Conservation (phyloP, 306 rosid genomes). For the Oemleria cerasiformis region DNA sequence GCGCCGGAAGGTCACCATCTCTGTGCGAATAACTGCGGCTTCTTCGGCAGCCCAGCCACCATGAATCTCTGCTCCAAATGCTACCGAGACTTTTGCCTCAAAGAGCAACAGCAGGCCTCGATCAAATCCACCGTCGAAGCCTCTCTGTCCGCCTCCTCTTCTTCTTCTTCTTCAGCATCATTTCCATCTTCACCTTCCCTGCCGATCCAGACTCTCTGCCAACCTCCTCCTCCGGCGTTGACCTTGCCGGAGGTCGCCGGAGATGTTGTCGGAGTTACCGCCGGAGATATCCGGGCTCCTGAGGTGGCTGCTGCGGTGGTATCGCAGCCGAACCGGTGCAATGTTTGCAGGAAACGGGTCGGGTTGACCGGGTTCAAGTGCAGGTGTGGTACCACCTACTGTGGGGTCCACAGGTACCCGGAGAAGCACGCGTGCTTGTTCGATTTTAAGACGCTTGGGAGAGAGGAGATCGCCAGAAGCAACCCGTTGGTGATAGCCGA, state of each 20-base stretch:
- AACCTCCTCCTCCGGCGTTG: conserved; percentile 28
- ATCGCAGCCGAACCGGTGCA: conserved; percentile 57
- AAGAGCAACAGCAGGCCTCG: conserved; percentile 68
- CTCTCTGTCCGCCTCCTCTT: conserved; percentile 46
- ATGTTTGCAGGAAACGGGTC: conserved; percentile 67
- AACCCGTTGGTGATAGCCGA: conserved; percentile 74
- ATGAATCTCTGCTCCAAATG: conserved; percentile 94
- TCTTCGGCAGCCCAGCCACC: conserved; percentile 85
- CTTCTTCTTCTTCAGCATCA: background rate
- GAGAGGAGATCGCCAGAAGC: conserved; percentile 80
- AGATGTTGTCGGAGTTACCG: conserved; percentile 6
- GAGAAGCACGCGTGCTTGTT: conserved; percentile 82
- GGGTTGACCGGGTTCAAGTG: conserved; percentile 85
- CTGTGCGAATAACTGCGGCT: conserved; percentile 91
- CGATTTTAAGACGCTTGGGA: conserved; percentile 74
- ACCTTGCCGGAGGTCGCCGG: conserved; percentile 23
- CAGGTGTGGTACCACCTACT: conserved; percentile 71
- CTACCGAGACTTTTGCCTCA: conserved; percentile 55
- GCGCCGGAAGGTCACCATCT: conserved; percentile 80
- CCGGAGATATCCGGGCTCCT: conserved; percentile 8
- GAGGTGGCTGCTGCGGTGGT: background rate
- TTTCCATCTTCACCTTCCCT: background rate
- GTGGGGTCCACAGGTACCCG: conserved; percentile 88
- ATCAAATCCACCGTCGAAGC: conserved; percentile 74
- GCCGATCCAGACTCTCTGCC: conserved; percentile 17